These are phyloP conservation scores for Ophiocordyceps camponoti-floridani DNA, from an alignment of 2,329 filamentous ascomycete species.

Conservation along the genomic window DNA sequence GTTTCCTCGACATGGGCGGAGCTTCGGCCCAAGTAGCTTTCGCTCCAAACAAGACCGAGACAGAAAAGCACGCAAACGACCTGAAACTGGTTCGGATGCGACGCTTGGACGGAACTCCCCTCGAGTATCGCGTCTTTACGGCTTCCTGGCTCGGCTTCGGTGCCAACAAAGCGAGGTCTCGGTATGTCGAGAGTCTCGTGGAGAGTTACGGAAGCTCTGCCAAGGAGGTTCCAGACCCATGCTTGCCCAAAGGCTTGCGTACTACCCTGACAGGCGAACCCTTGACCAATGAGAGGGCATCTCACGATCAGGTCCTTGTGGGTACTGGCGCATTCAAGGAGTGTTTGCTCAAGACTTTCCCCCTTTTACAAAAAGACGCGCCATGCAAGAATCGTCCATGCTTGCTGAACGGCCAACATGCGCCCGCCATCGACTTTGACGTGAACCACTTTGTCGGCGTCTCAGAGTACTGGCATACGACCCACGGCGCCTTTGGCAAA, in stretches of 20 bases:
- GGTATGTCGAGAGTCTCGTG: slow-evolving; percentile 65
- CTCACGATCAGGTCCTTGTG: slow-evolving; percentile 37
- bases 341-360: slow-evolving; percentile 66
- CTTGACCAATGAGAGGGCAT: slow-evolving; percentile 17
- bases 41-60: slow-evolving; percentile 81
- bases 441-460: slow-evolving; percentile 97
- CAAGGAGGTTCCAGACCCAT: slow-evolving; percentile 72
- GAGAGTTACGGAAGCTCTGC: slow-evolving; percentile 41
- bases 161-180: slow-evolving; percentile 77
- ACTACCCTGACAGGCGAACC: slow-evolving; percentile 53
- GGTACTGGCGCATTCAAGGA: slow-evolving; percentile 80
- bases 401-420: slow-evolving; percentile 77
- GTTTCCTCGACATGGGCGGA: slow-evolving; percentile 95
- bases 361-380: slow-evolving; percentile 75
- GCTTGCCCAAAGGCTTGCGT: slow-evolving; percentile 61
- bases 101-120: slow-evolving; percentile 56
- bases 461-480: slow-evolving; percentile 98
- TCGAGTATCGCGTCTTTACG: slow-evolving; percentile 83
- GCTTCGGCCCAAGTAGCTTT: slow-evolving; percentile 97
- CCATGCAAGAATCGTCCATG: slow-evolving; percentile 73
- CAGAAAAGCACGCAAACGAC: slow-evolving; percentile 75
- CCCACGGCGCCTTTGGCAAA: slow-evolving; percentile 78
- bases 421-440: slow-evolving; percentile 89
- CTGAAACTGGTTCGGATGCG: slow-evolving; percentile 73
- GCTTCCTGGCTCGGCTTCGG: slow-evolving; percentile 96